Base-by-base conservation (phyloP, 1,284 basidiomycete species). In the Schizophyllum commune region DNA sequence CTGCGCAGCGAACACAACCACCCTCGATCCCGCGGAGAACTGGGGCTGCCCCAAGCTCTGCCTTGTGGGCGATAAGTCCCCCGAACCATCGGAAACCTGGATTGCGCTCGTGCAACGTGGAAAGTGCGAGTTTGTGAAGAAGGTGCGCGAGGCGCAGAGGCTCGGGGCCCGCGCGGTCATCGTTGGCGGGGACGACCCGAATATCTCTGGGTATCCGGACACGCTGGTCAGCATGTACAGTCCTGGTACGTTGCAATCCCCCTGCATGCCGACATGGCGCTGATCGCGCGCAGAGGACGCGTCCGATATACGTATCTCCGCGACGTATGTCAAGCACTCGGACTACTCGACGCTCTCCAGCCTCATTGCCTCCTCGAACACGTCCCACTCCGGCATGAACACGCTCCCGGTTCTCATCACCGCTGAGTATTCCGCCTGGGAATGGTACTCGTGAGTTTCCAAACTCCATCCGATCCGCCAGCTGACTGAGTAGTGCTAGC, bases 171-270 rank as follows among this genome's bases (percentile, higher is more conserved):
- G 79, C 65, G 93, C 88, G 1, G 88, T 95, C 27, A 84, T 96
- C n/a, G 91, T 97, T 1, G 94, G 94, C 54, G 94, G 94, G 57
- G 81, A 87, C 66, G 82, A 88, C 68, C 85, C 85, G 34, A 78
- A 77, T 20, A 66, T 79, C 56, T 84, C 85, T 11, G 85, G 89
- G 4, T 82, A 82, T 67, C 85, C 91, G 17, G 89, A 92, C 68
- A 82, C 83, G n/a, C 77, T 95, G 63, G 83, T 95, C 53, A 94
- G 91, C 64, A 95, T 96, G 93, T 94, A 89, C 73, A 91, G 89
- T 71, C 90, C 90, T 73, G 86, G 89, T 90, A 66, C 59, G 81
- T 68, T 60, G 58, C 55, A n/a, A 61, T 59, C 59, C 57, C 34
- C 22, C 66, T 62, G 11, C 27, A 53, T 17, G 34, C 39, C 32